A percentile compares a stretch with the other conserved stretches of the same genome.
These are phyloP conservation scores for Spencermartinsiella ligniputridi DNA, from an alignment of 1,139 yeast genomes.

Conservation along the genomic window DNA sequence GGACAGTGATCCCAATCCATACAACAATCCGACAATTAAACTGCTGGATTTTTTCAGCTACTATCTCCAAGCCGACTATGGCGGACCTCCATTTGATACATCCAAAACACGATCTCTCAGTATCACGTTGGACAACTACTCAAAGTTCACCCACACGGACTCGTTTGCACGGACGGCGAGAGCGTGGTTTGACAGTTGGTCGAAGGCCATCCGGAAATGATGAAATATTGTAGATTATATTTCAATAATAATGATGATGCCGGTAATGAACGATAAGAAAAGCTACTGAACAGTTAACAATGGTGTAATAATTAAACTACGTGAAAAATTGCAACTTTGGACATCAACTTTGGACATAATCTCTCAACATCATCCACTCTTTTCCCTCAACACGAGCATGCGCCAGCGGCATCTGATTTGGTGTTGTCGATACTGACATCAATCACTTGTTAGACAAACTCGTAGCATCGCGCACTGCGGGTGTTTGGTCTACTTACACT, in stretches of 20 bases:
- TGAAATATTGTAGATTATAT: too few relatives aligned
- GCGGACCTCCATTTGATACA: background rate
- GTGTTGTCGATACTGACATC: slow-evolving; percentile 50
- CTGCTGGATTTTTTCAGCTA: slow-evolving; percentile 1
- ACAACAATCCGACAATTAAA: slow-evolving; percentile 3
- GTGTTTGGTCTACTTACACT: slow-evolving; percentile 28
- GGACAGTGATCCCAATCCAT: slow-evolving; percentile 1
- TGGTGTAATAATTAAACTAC: too few relatives aligned
- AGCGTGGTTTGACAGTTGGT: background rate
- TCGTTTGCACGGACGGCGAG: background rate
- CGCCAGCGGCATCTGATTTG: slow-evolving; percentile 16
- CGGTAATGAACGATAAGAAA: too few relatives aligned
- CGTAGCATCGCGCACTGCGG: background rate
- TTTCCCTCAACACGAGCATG: slow-evolving; percentile 24
- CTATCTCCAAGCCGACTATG: background rate
- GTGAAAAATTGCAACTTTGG: too few relatives aligned
- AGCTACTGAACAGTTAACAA: too few relatives aligned
- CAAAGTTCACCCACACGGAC: background rate
- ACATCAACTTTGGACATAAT: too few relatives aligned
- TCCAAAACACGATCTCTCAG: background rate
- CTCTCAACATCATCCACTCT: too few relatives aligned
- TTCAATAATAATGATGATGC: too few relatives aligned
- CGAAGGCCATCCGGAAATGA: background rate
- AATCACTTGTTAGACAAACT: slow-evolving; percentile 40
- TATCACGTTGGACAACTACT: background rate